Conservation (phyloP, 1,284 basidiomycete genomes). For the Naganishia sp. region DNA sequence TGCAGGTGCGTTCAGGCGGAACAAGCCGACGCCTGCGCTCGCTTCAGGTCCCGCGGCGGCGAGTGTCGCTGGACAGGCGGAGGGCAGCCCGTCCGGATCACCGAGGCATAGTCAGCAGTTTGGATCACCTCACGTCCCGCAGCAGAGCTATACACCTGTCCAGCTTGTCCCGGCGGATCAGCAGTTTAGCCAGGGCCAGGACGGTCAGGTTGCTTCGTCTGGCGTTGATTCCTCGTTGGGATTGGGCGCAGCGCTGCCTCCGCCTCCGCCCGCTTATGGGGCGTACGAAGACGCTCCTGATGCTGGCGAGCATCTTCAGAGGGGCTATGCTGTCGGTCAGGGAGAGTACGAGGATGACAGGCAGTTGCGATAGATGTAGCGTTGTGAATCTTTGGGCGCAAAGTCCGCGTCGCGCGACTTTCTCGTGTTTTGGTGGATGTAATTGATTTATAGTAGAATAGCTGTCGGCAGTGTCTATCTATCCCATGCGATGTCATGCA, state of each 20-base stretch:
- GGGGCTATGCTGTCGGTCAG: constrained; percentile 1
- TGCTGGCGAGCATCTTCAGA: neutral
- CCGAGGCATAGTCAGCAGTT: constrained; percentile 14
- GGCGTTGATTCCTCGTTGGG: constrained; percentile 11
- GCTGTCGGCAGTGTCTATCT: too few relatives aligned
- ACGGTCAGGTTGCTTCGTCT: neutral
- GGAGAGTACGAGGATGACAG: constrained; percentile 10
- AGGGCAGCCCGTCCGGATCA: constrained; percentile 13
- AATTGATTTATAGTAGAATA: too few relatives aligned
- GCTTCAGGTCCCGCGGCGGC: neutral
- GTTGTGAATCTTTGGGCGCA: too few relatives aligned
- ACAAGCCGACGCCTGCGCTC: constrained; percentile 17
- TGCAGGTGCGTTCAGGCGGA: constrained; percentile 32
- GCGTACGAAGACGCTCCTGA: constrained; percentile 7
- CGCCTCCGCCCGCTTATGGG: constrained; percentile 14
- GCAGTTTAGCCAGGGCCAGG: neutral
- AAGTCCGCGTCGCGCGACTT: too few relatives aligned
- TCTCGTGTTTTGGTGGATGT: too few relatives aligned
- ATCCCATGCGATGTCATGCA: neutral
- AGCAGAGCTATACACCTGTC: constrained; percentile 23
- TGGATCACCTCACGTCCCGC: constrained; percentile 3
- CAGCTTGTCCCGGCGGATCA: neutral
- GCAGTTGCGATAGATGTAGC: constrained; percentile 13
- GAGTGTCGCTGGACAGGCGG: neutral
- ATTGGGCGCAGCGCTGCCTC: constrained; percentile 21